phyloP scores from a whole-genome alignment of 495 filamentous ascomycete species.

The Hypoxylon cercidicola region DNA sequence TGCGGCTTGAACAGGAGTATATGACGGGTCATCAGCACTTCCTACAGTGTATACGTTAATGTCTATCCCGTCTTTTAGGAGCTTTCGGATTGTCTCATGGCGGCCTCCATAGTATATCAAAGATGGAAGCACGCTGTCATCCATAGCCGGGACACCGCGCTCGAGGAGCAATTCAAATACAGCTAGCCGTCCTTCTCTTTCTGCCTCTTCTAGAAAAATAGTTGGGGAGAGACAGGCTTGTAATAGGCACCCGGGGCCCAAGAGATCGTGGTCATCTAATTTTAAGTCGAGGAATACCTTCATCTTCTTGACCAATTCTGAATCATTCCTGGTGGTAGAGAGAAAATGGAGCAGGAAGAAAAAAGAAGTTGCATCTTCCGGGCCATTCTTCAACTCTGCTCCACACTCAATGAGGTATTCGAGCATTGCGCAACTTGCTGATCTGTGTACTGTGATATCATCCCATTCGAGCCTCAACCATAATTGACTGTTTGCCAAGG shows the following conservation, averaged over 20 bases:
- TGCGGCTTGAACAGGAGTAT: constrained; percentile 27
- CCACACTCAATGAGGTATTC: constrained; percentile 21
- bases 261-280: not conserved
- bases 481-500: constrained; percentile 1
- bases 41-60: constrained; percentile 11
- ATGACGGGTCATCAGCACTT: not conserved
- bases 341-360: constrained; percentile 15
- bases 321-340: not conserved
- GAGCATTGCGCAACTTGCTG: constrained; percentile 26
- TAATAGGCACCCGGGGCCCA: constrained; percentile 1
- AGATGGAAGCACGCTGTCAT: constrained; percentile 4
- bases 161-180: constrained; percentile 14
- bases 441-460: not conserved
- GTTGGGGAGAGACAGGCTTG: constrained; percentile 1
- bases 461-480: not conserved
- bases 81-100: constrained; percentile 8
- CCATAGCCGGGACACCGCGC: not conserved
- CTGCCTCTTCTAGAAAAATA: not conserved
- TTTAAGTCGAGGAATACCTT: not conserved
- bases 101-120: constrained; percentile 4
- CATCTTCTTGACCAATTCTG: not conserved
- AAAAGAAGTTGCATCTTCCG: constrained; percentile 14
- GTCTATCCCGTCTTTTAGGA: constrained; percentile 13
- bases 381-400: constrained; percentile 21
- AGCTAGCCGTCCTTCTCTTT: not conserved